Conservation (phyloP, 78 protist species). For the Cavenderia fasciculata region DNA sequence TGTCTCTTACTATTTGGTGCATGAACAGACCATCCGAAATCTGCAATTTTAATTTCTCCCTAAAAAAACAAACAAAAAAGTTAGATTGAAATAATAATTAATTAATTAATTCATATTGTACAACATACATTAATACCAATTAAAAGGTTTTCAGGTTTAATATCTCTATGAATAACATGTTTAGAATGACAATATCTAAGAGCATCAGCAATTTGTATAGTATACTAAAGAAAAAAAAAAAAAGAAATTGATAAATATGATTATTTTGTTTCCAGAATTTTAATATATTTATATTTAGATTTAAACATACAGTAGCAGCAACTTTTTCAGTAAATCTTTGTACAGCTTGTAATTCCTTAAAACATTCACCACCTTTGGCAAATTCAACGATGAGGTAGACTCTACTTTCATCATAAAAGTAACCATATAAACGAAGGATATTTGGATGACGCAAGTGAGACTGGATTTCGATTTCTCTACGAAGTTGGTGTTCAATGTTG, state of each 20-base stretch:
- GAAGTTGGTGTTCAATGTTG: conserved; percentile 92
- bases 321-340: conserved; percentile 70
- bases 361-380: conserved; percentile 97
- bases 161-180: conserved; percentile 98
- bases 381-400: conserved; percentile 98
- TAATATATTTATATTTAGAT: no score
- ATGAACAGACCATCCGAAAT: conserved; percentile 98
- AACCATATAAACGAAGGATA: conserved; percentile 95
- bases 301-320: conserved; percentile 78
- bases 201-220: conserved; percentile 89
- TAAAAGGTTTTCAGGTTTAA: conserved; percentile 97
- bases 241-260: background rate
- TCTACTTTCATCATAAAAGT: conserved; percentile 93
- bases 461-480: conserved; percentile 98
- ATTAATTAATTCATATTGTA: background rate
- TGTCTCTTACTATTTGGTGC: conserved; percentile 83
- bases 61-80: background rate
- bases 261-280: background rate
- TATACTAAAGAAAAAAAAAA: conserved; percentile 57
- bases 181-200: conserved; percentile 90
- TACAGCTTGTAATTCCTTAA: conserved; percentile 82
- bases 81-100: background rate
- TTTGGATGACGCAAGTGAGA: conserved; percentile 94
- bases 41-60: conserved; percentile 97
- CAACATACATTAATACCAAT: conserved; percentile 67